Base-by-base conservation (phyloP, 768 basidiomycete genomes). In the Austroboletus eburneus region DNA sequence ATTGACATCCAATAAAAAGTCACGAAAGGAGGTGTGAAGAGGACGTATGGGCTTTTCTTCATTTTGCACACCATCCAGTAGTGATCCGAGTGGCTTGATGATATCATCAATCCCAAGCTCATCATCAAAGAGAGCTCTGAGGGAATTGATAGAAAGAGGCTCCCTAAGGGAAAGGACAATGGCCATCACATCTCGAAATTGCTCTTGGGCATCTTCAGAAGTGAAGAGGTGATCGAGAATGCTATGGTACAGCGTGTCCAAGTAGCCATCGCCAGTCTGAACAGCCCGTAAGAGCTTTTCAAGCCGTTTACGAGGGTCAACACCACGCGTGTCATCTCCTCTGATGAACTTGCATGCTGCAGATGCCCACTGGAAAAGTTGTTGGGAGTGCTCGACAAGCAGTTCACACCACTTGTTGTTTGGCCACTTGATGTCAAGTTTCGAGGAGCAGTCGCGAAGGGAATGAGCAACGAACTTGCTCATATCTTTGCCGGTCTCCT, bases 21-120 rank as follows among this genome's bases (percentile, higher is more conserved):
- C 70, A 3, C 50, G 50, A 42, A 71, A 69, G 2, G 69, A 70
- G 16, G 64, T 56, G 46, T 71, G 69, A 16, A 70, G 57, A 2
- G 63, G 56, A 4, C 52, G 58, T 37, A 69, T 56, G 10, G 55
- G 57, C 24, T 56, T 58, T 9, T 42, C 30, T 27, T 51, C 39
- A 5, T 55, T 42, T 9, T 44, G 18, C 3, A 45, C 39, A 18
- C 62, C 59, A 14, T 56, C 58, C 4, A 67, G 42, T 23, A 65
- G 37, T 3, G 61, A 55, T 16, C 56, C 62, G 27, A 63, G 38
- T 3, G 43, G 50, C 30, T 43, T 44, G 20, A 66, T 40, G 34
- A 61, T 54, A 17, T 49, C 48, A 20, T 42, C 48, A 16, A 56
- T 46, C 7, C 41, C 44, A 17, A 32, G 24, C 9, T 50, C 40